A percentile compares a stretch with the other conserved stretches of the same genome.
These are phyloP conservation scores for Lactarius akahatsu DNA, from an alignment of 768 basidiomycete genomes.

Conservation along the genomic window DNA sequence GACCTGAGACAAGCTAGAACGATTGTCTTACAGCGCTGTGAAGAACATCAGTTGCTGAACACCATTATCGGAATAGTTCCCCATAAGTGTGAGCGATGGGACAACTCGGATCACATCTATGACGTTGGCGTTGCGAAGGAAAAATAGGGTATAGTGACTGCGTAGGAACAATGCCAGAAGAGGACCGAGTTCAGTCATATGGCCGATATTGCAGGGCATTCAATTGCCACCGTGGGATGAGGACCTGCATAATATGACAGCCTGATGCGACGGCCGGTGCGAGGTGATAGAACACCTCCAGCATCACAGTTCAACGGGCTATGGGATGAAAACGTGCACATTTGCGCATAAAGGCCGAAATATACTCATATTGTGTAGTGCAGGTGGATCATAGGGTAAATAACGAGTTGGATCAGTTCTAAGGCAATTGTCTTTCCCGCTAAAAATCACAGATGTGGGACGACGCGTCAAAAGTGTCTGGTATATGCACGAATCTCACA, in stretches of 20 bases:
- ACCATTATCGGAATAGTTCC: not conserved
- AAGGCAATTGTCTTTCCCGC: slow-evolving; percentile 11
- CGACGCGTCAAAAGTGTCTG: not conserved
- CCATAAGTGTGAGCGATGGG: not conserved
- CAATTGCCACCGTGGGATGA: not conserved
- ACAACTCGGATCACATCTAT: not conserved
- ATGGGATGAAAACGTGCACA: not conserved
- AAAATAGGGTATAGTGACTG: not conserved
- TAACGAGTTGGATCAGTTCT: not conserved
- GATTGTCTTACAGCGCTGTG: not conserved
- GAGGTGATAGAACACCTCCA: not conserved
- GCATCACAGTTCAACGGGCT: not conserved
- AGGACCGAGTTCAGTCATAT: not conserved
- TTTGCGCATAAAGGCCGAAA: not conserved
- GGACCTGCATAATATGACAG: not conserved
- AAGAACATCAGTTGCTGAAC: not conserved
- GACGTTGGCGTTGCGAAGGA: not conserved
- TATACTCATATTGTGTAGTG: slow-evolving; percentile 4
- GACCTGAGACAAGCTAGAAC: not conserved
- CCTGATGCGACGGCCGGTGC: not conserved
- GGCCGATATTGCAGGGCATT: not conserved
- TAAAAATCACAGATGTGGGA: slow-evolving; percentile 3
- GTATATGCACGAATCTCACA: not conserved
- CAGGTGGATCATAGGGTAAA: not conserved
- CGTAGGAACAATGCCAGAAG: not conserved